Conservation (phyloP, 2,329 filamentous ascomycete species). For the Trichophyton rubrum region DNA sequence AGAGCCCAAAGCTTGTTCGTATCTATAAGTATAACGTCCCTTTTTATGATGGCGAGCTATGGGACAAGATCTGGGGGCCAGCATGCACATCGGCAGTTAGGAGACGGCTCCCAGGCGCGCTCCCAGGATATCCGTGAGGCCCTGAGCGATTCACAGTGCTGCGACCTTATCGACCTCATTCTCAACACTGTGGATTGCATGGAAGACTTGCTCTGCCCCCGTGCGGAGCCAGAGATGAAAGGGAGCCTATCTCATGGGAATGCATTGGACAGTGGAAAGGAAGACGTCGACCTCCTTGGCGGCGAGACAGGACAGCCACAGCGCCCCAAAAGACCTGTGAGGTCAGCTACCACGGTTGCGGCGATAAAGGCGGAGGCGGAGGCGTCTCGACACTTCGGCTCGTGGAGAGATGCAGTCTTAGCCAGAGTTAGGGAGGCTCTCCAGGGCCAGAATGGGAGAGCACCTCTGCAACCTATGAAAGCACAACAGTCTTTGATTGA, state of each 20-base stretch:
- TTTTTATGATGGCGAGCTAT: background rate
- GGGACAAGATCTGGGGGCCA: background rate
- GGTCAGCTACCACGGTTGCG: conserved; percentile 15
- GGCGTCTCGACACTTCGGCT: conserved; percentile 58
- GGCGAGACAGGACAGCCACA: background rate
- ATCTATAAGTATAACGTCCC: background rate
- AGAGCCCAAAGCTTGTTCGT: background rate
- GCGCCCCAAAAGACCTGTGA: background rate
- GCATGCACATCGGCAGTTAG: background rate
- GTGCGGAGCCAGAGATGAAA: conserved; percentile 3
- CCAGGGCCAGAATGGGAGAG: conserved; percentile 20
- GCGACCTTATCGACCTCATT: conserved; percentile 6
- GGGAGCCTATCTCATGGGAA: background rate
- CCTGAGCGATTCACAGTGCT: conserved; percentile 6
- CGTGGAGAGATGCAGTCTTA: conserved; percentile 64
- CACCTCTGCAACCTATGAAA: background rate
- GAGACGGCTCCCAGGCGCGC: background rate
- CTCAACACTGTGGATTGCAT: conserved; percentile 7
- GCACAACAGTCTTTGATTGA: background rate
- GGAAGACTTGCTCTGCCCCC: conserved; percentile 8
- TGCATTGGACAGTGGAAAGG: background rate
- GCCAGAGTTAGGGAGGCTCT: conserved; percentile 61
- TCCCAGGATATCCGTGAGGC: conserved; percentile 17
- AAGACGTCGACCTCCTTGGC: background rate
- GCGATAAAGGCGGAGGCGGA: conserved; percentile 48